phyloP scores from a whole-genome alignment of 129 eudicot species.

The Chrysanthemum seticuspe region DNA sequence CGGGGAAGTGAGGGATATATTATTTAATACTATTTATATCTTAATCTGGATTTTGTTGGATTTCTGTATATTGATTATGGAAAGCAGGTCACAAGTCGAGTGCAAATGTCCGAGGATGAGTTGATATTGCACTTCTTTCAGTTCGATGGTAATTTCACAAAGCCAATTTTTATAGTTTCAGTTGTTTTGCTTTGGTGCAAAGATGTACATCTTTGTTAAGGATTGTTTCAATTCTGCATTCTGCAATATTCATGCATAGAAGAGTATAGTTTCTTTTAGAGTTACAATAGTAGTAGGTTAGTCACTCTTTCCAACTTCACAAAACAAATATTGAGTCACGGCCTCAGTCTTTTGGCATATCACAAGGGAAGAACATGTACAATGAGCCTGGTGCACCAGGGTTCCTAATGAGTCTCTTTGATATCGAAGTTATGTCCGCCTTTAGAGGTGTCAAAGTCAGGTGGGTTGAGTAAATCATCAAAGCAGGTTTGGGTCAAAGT shows the following conservation, averaged over 20 bases:
- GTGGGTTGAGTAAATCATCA: too few species aligned
- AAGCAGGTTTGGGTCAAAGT: too few species aligned
- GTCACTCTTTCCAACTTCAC: constrained; percentile 7
- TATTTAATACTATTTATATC: neutral
- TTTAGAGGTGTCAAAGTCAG: too few species aligned
- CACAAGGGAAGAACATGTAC: neutral
- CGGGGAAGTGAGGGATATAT: neutral
- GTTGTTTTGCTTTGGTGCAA: constrained; percentile 3
- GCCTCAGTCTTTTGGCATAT: neutral
- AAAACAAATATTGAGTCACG: neutral
- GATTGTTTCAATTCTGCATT: neutral
- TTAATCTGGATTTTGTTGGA: constrained; percentile 4
- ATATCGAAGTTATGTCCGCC: too few species aligned
- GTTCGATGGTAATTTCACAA: constrained; percentile 71
- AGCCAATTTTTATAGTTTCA: neutral
- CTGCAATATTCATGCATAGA: neutral
- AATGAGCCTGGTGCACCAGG: neutral
- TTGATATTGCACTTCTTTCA: constrained; percentile 82
- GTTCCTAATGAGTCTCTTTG: neutral
- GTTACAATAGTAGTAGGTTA: constrained; percentile 8
- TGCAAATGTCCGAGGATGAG: constrained; percentile 92
- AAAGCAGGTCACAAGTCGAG: constrained; percentile 62
- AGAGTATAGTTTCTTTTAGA: neutral
- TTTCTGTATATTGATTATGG: constrained; percentile 18
- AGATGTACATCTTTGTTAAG: neutral